Evolutionary conservation across 2,329 filamentous ascomycete genomes (phyloP).

Genomic region (Phyllosticta paracitricarpa): DNA sequence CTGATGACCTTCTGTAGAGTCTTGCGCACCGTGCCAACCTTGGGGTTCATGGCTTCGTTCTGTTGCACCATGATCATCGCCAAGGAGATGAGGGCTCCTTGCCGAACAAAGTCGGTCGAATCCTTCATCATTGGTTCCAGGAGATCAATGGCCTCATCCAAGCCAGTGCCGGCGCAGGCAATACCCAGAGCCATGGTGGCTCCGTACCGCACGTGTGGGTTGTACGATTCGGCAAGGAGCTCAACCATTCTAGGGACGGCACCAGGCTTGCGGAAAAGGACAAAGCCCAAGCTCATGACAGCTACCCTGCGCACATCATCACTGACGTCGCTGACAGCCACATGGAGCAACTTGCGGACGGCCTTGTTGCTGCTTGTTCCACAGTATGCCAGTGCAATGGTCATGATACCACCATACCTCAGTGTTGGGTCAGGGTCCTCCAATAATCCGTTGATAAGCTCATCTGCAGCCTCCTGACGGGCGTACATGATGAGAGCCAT

Average conservation of each 20-base stretch:
- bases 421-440: slow-evolving; percentile 89
- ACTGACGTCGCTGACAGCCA: slow-evolving; percentile 94
- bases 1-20: slow-evolving; percentile 87
- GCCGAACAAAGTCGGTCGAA: slow-evolving; percentile 93
- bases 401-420: slow-evolving; percentile 96
- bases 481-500: slow-evolving; percentile 99
- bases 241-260: slow-evolving; percentile 98
- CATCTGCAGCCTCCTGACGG: slow-evolving; percentile 87
- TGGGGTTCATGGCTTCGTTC: slow-evolving; percentile 97
- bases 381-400: slow-evolving; percentile 94
- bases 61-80: slow-evolving; percentile 99
- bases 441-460: slow-evolving; percentile 84
- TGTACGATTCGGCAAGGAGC: slow-evolving; percentile 94
- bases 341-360: slow-evolving; percentile 87
- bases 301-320: slow-evolving; percentile 94
- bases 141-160: slow-evolving; percentile 92
- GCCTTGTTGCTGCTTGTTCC: slow-evolving; percentile 98
- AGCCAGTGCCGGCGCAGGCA: slow-evolving; percentile 88
- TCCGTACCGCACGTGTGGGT: slow-evolving; percentile 94
- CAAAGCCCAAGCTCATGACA: slow-evolving; percentile 96
- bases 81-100: slow-evolving; percentile 86
- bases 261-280: slow-evolving; percentile 93
- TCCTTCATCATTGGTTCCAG: slow-evolving; percentile 99
- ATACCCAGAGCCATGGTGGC: slow-evolving; percentile 98
- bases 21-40: slow-evolving; percentile 83